Base-by-base conservation (phyloP, 192 early-diverging fungal species). In the Backusella macrospora region DNA sequence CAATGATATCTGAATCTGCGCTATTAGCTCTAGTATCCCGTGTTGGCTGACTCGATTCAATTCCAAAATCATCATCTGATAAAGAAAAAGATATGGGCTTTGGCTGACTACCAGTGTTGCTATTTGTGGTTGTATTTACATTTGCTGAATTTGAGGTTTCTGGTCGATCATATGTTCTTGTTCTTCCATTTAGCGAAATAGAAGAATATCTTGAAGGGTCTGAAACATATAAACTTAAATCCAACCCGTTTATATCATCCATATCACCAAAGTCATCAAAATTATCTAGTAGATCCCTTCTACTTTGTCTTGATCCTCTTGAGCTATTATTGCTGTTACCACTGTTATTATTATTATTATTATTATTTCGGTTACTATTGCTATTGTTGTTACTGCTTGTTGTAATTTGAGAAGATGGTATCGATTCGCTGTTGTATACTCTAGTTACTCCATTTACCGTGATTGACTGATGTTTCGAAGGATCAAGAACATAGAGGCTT, bases 331-430 rank as follows among this genome's bases (percentile, higher is more conserved):
- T 16, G 39, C 38, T 40, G 6, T 18, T 40, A 9, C 46, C 43
- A 6, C 7, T 18, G 9, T n/a, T n/a, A n/a, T n/a, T 37, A 38
- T 16, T 39, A 2, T 42, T 16, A 40, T 18, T 40, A 9, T 18
- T 40, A 9, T 47, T 13, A 47, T 62, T 40, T 62, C n/a, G 78
- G 2, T 34, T 34, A 34, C 29, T 34, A 34, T 14, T 13, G n/a
- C 2, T 49, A 26, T 59, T 23, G 12, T 59, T 23, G 48, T 8
- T 65, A 59, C 64, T 34, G 52, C 43, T 62, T 29, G 44, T 39
- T 73, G 12, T 70, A 47, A 62, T 64, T 7, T 82, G 87, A 64
- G 81, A 68, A 0, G 87, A 34, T 34, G 1, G 29, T 34, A 34
- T 34, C 29, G 29, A 34, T 34, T 34, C 29, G 2, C 2, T 34